phyloP scores from a whole-genome alignment of 345 rosid species.

The Turritis glabra region DNA sequence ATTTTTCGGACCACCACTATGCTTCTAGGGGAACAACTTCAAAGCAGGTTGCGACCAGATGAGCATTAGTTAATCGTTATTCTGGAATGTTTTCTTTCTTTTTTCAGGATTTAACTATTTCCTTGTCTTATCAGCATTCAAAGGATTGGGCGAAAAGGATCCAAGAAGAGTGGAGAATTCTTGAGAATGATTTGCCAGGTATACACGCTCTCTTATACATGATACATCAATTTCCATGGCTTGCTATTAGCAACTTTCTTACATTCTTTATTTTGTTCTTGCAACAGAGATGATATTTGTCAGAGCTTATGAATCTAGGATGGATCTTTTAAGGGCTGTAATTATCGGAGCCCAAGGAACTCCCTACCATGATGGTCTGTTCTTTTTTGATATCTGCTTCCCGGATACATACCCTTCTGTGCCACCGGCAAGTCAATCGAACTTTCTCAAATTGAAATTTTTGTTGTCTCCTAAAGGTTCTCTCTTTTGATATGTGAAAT shows the following conservation, averaged over 20 bases:
- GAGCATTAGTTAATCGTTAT: conserved; percentile 16
- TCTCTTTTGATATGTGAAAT: conserved; percentile 9
- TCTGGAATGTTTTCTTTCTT: conserved; percentile 12
- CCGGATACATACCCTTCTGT: conserved; percentile 67
- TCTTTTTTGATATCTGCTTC: conserved; percentile 86
- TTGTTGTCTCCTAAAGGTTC: not conserved
- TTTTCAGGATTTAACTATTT: conserved; percentile 4
- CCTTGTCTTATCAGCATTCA: conserved; percentile 48
- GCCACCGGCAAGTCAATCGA: conserved; percentile 64
- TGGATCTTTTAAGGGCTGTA: conserved; percentile 94
- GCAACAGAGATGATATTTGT: conserved; percentile 77
- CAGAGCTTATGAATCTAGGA: conserved; percentile 86
- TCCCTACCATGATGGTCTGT: conserved; percentile 95
- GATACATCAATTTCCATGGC: not conserved
- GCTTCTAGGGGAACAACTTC: conserved; percentile 38
- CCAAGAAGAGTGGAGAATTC: conserved; percentile 87
- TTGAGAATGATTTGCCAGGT: conserved; percentile 94
- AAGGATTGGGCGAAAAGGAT: conserved; percentile 74
- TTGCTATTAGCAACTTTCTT: conserved; percentile 13
- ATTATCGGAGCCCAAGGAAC: conserved; percentile 93
- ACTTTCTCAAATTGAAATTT: conserved; percentile 2
- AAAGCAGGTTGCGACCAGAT: conserved; percentile 50
- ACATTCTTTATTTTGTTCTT: not conserved
- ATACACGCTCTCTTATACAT: not conserved
- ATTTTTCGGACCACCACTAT: conserved; percentile 67